Evolutionary conservation across 345 rosid species (phyloP).

Genomic region (Adansonia digitata): DNA sequence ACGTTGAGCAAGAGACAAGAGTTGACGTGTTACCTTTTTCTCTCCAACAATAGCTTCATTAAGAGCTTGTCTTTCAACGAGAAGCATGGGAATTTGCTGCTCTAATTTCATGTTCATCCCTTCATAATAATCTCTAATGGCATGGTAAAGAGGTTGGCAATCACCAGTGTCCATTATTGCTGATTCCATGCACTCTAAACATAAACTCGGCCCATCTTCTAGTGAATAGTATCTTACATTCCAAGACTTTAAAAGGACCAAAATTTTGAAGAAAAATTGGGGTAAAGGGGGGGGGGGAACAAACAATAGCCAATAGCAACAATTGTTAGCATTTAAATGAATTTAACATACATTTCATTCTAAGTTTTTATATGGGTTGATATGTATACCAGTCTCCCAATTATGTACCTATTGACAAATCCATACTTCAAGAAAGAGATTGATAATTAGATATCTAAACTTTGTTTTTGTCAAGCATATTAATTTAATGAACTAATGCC

Average conservation of each 20-base stretch:
- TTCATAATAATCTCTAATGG: slow-evolving; percentile 88
- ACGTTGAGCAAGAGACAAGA: not conserved
- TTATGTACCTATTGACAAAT: no score
- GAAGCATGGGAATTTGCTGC: slow-evolving; percentile 94
- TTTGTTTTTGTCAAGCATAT: no score
- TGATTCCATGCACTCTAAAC: slow-evolving; percentile 91
- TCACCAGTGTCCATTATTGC: slow-evolving; percentile 92
- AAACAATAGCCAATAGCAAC: not conserved
- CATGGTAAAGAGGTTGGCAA: slow-evolving; percentile 86
- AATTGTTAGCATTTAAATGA: not conserved
- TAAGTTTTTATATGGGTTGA: no score
- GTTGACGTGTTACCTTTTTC: slow-evolving; percentile 66
- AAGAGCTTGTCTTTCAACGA: slow-evolving; percentile 88
- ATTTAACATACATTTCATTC: not conserved
- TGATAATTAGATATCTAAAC: no score
- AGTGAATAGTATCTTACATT: slow-evolving; percentile 50
- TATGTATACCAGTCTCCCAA: no score
- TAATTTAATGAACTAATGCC: no score
- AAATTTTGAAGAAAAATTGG: not conserved
- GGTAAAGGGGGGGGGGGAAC: not conserved
- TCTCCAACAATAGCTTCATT: slow-evolving; percentile 89
- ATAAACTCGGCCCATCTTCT: slow-evolving; percentile 79
- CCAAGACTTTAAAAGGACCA: slow-evolving; percentile 44
- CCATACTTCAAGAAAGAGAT: no score
- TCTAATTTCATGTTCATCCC: slow-evolving; percentile 89